These are phyloP conservation scores for Paecilomyces formosus DNA, from an alignment of 2,329 filamentous ascomycete genomes.

Conservation along the genomic window DNA sequence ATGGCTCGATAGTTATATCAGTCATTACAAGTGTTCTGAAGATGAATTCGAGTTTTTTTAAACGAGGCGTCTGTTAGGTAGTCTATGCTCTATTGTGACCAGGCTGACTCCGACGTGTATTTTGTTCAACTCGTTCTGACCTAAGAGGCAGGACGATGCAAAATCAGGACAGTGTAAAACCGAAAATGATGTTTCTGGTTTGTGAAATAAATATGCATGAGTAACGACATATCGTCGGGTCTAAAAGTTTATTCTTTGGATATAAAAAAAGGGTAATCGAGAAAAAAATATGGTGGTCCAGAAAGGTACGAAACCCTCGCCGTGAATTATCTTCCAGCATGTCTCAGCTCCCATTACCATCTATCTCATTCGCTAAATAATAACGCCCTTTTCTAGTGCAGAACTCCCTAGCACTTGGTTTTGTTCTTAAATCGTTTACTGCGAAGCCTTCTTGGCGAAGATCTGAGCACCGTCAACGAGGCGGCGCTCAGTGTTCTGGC, in stretches of 20 bases:
- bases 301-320: neutral
- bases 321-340: neutral
- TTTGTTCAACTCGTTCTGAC: too few species aligned
- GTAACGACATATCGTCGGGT: neutral
- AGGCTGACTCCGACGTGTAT: too few species aligned
- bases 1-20: too few species aligned
- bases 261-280: neutral
- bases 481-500: constrained; percentile 55
- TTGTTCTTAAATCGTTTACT: constrained; percentile 15
- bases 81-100: too few species aligned
- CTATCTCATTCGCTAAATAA: neutral
- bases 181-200: neutral
- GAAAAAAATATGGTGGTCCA: neutral
- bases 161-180: neutral
- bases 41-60: too few species aligned
- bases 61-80: too few species aligned
- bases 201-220: neutral
- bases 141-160: too few species aligned
- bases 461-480: constrained; percentile 55
- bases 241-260: neutral
- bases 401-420: neutral
- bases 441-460: constrained; percentile 41
- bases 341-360: neutral
- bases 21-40: too few species aligned
- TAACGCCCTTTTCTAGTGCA: neutral